A percentile compares a stretch with the other conserved stretches of the same genome.
These are phyloP conservation scores for Mycosarcoma mackinlayi DNA, from an alignment of 1,284 basidiomycete genomes.

Conservation along the genomic window DNA sequence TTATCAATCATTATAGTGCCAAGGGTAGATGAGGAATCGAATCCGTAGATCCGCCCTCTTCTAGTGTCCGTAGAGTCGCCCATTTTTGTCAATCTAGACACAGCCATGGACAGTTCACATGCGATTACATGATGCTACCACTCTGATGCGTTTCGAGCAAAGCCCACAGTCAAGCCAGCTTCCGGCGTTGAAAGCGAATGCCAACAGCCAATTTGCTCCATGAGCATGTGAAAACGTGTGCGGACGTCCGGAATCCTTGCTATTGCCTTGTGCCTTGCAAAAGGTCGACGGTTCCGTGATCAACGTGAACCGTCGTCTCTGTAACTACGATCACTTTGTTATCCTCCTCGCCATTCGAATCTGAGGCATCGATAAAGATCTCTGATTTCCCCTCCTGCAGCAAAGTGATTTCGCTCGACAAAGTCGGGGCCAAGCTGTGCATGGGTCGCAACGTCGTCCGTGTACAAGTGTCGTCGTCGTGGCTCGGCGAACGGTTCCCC, in stretches of 20 bases:
- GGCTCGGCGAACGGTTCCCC: not conserved
- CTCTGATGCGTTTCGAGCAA: too few species aligned
- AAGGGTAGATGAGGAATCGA: not conserved
- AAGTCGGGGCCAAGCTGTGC: slow-evolving; percentile 7
- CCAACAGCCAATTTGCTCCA: too few species aligned
- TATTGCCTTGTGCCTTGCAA: too few species aligned
- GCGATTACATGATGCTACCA: too few species aligned
- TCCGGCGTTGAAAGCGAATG: too few species aligned
- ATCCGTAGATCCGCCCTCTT: too few species aligned
- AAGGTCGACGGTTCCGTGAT: not conserved
- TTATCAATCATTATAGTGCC: slow-evolving; percentile 20
- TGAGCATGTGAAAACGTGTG: too few species aligned
- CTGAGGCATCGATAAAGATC: not conserved
- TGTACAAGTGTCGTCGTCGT: too few species aligned
- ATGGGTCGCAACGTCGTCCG: slow-evolving; percentile 10
- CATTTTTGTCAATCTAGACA: too few species aligned
- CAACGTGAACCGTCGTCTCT: slow-evolving; percentile 3
- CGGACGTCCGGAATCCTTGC: too few species aligned
- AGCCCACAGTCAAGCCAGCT: too few species aligned
- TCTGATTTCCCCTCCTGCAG: not conserved
- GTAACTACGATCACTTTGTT: slow-evolving; percentile 7
- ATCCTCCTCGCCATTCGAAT: not conserved
- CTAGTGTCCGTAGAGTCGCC: too few species aligned
- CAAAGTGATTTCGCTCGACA: not conserved
- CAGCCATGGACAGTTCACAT: not conserved